phyloP scores from a whole-genome alignment of 2,329 filamentous ascomycete species.

The Penicillium sp. region DNA sequence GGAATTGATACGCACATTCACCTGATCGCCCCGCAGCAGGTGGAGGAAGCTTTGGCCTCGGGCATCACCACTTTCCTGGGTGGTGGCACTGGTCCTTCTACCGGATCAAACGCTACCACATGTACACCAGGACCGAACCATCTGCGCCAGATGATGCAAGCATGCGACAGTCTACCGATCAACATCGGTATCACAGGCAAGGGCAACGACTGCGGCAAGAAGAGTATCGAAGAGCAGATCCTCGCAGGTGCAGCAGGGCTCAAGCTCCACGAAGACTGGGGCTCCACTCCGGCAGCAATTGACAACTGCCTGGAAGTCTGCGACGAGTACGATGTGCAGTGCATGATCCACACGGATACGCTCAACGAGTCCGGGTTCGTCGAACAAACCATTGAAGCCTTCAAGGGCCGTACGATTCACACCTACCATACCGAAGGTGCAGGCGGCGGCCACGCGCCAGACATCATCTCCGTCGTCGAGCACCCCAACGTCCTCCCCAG shows the following conservation, averaged over 20 bases:
- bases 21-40: conserved; percentile 93
- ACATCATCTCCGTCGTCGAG: conserved; percentile 93
- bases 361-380: conserved; percentile 98
- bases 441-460: conserved; percentile 89
- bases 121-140: conserved; percentile 85
- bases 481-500: conserved; percentile 84
- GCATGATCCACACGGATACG: conserved; percentile 92
- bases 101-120: conserved; percentile 86
- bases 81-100: conserved; percentile 88
- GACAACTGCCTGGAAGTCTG: conserved; percentile 82
- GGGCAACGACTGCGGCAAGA: conserved; percentile 76
- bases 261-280: conserved; percentile 97
- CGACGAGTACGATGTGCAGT: conserved; percentile 89
- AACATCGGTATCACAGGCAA: conserved; percentile 93
- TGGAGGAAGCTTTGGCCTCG: conserved; percentile 75
- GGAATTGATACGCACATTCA: conserved; percentile 90
- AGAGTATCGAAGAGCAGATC: conserved; percentile 74
- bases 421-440: conserved; percentile 97
- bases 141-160: conserved; percentile 86
- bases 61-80: conserved; percentile 90
- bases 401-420: conserved; percentile 86
- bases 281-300: conserved; percentile 84
- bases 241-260: conserved; percentile 82
- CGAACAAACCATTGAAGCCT: conserved; percentile 80
- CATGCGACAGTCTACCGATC: conserved; percentile 74